These are phyloP conservation scores for Thelonectria olida DNA, from an alignment of 2,329 filamentous ascomycete genomes.

Conservation along the genomic window DNA sequence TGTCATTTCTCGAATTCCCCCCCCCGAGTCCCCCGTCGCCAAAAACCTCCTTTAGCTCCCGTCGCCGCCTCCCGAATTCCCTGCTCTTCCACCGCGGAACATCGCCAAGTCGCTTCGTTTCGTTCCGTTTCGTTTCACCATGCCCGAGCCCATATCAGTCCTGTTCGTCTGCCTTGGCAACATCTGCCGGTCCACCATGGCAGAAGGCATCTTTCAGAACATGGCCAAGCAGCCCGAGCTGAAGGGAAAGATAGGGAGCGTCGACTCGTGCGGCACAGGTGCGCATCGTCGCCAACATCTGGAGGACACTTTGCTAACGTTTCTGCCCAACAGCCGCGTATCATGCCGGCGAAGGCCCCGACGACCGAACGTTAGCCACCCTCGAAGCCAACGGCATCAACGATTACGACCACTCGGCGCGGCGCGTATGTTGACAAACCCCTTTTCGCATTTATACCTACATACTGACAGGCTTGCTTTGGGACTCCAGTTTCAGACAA, in stretches of 20 bases:
- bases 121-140: slow-evolving; percentile 29
- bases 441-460: background rate
- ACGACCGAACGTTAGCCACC: slow-evolving; percentile 84
- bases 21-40: slow-evolving; percentile 23
- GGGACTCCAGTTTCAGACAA: slow-evolving; percentile 57
- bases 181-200: slow-evolving; percentile 95
- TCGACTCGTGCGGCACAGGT: slow-evolving; percentile 92
- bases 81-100: background rate
- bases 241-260: slow-evolving; percentile 66
- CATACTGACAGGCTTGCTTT: background rate
- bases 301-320: slow-evolving; percentile 18
- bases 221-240: slow-evolving; percentile 70
- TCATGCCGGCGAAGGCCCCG: slow-evolving; percentile 79
- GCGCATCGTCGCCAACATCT: background rate
- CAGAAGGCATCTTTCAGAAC: slow-evolving; percentile 88
- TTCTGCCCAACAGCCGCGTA: slow-evolving; percentile 71
- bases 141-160: slow-evolving; percentile 68
- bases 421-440: slow-evolving; percentile 64
- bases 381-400: slow-evolving; percentile 78
- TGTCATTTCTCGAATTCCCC: slow-evolving; percentile 25
- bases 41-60: slow-evolving; percentile 12
- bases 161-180: slow-evolving; percentile 98
- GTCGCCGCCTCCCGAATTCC: background rate
- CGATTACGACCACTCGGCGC: slow-evolving; percentile 79
- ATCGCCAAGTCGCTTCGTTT: too few species aligned